These are phyloP conservation scores for Pontederia crassipes DNA, from an alignment of 176 grass and related monocot species.

Conservation along the genomic window DNA sequence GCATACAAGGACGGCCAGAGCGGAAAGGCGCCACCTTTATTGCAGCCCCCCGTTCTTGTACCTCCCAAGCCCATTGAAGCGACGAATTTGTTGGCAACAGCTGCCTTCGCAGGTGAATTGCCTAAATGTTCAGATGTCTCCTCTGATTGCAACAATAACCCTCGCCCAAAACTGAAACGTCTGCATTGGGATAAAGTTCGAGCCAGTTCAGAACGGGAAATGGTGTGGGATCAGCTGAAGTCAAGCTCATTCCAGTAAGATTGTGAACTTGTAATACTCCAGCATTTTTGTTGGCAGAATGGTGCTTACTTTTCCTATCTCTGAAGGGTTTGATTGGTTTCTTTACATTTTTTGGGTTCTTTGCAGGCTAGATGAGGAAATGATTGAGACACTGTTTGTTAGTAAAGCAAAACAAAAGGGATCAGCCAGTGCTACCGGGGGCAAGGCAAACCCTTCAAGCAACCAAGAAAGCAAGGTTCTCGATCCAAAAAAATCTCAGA, in stretches of 20 bases:
- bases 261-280: not conserved
- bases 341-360: not conserved
- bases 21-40: not conserved
- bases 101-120: slow-evolving; percentile 15
- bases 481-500: slow-evolving; percentile 41
- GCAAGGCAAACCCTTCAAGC: slow-evolving; percentile 5
- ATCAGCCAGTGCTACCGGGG: slow-evolving; percentile 19
- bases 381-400: slow-evolving; percentile 40
- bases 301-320: not conserved
- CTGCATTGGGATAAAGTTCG: slow-evolving; percentile 38
- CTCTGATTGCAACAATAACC: not conserved
- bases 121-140: slow-evolving; percentile 1
- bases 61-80: slow-evolving; percentile 21
- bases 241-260: slow-evolving; percentile 57
- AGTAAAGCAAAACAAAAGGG: not conserved
- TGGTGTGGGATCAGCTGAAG: slow-evolving; percentile 35
- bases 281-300: not conserved
- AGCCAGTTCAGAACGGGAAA: not conserved
- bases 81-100: not conserved
- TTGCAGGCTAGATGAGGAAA: slow-evolving; percentile 58
- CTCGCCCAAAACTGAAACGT: slow-evolving; percentile 30
- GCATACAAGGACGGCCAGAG: slow-evolving; percentile 7
- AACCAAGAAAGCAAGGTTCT: slow-evolving; percentile 37
- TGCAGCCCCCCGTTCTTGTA: slow-evolving; percentile 28
- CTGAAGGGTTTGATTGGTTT: not conserved